Conservation (phyloP, 257 asterid genomes). For the Solanum sparsipilum region DNA sequence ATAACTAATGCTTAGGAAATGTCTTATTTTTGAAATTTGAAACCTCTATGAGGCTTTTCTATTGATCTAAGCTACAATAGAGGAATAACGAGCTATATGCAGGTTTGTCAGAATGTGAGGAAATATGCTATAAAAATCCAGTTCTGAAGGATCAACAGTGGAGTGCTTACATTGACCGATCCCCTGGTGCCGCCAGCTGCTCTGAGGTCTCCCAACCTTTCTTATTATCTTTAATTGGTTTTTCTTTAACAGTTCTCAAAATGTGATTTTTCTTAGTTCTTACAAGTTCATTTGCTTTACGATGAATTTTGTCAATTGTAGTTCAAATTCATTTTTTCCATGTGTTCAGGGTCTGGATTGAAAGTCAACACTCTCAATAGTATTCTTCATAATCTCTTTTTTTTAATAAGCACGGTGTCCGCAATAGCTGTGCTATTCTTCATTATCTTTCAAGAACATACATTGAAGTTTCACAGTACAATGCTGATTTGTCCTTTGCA, state of each 20-base stretch:
- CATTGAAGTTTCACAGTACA: not conserved
- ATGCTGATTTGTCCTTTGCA: not conserved
- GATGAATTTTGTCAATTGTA: not conserved
- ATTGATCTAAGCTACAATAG: not conserved
- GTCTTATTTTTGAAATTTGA: not conserved
- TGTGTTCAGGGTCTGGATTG: not conserved
- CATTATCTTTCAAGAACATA: not conserved
- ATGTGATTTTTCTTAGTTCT: not conserved
- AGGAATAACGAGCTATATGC: not conserved
- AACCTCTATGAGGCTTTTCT: not conserved
- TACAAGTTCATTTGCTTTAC: not conserved
- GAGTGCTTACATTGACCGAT: conserved; percentile 95
- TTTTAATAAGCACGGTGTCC: not conserved
- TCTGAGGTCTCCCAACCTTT: conserved; percentile 45
- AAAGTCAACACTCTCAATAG: not conserved
- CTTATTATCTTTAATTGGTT: not conserved
- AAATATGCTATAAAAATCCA: conserved; percentile 91
- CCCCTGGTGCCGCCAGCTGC: conserved; percentile 88
- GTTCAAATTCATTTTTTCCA: not conserved
- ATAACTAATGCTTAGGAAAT: not conserved
- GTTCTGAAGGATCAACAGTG: conserved; percentile 83
- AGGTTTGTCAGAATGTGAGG: conserved; percentile 86
- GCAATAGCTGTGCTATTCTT: not conserved
- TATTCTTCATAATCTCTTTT: not conserved
- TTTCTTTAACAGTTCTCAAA: not conserved